Percentiles rank a stretch among this genome's conserved stretches.
These are phyloP conservation scores for Babesia gibsoni DNA, from an alignment of 169 alveolate species.

Conservation along the genomic window DNA sequence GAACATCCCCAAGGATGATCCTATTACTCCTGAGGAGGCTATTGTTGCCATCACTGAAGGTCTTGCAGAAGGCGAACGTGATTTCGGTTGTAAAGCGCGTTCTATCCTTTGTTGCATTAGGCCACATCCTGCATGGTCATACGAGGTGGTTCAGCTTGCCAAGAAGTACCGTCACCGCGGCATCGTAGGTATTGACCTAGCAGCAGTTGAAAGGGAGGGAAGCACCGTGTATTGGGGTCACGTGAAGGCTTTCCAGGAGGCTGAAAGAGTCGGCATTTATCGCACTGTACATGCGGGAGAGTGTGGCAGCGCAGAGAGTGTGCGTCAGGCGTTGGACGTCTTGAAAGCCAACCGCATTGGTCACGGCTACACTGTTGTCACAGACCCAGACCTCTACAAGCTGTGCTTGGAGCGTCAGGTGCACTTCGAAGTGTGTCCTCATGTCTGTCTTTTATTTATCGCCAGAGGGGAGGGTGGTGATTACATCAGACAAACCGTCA, in stretches of 20 bases:
- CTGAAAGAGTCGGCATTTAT: constrained; percentile 2
- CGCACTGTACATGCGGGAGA: constrained; percentile 22
- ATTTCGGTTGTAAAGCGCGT: constrained; percentile 7
- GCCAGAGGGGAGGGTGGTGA: background rate
- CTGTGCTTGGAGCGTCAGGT: background rate
- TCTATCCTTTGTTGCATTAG: constrained; percentile 16
- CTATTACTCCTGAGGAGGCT: constrained; percentile 21
- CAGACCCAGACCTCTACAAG: constrained; percentile 1
- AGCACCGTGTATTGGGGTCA: constrained; percentile 7
- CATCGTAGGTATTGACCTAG: constrained; percentile 20
- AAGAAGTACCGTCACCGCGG: constrained; percentile 22
- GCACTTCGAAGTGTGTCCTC: constrained; percentile 19
- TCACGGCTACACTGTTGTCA: constrained; percentile 2
- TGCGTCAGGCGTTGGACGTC: constrained; percentile 2
- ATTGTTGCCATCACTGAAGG: constrained; percentile 11
- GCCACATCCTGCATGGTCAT: constrained; percentile 18
- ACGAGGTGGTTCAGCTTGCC: constrained; percentile 17
- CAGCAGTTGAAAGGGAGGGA: background rate
- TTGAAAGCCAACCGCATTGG: constrained; percentile 19
- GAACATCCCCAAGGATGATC: background rate
- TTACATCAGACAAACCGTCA: background rate
- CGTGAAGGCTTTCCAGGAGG: constrained; percentile 32
- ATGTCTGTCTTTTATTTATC: background rate
- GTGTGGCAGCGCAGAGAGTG: constrained; percentile 1
- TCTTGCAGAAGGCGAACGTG: background rate